Evolutionary conservation across 768 basidiomycete genomes (phyloP), one percentile per base, ranked within the genome.

Genomic region (Galerina sulciceps): DNA sequence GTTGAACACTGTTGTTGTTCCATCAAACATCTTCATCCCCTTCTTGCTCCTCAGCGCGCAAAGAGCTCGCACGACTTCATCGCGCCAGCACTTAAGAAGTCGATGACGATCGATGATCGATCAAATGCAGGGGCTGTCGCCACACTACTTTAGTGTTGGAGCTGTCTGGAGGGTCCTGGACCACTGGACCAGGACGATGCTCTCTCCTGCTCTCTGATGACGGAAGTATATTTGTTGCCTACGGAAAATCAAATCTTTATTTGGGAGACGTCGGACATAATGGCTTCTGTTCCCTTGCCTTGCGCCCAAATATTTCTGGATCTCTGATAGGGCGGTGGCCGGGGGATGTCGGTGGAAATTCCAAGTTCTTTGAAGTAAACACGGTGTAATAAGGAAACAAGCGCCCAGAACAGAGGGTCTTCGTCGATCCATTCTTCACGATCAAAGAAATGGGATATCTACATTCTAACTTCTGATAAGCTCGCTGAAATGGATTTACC

Each of bases 21-120:
- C 57, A 61, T 61, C 63, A 59, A 50, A 61, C 47, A 57, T 64
- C 56, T 52, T 34, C 59, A 64, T 58, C 59, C 62, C 62, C 58
- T 48, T 60, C 35, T 55, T 42, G 55, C 26, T 37, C 40, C 48
- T 57, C 53, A 40, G 44, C 40, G 23, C 49, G 49, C 43, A 56
- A n/a, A 35, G 38, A 38, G 26, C 26, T 31, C 26, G 26, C 26
- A 31, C 26, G 26, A 31, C 26, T 31, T 31, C 26, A 31, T 31
- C 26, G 26, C 26, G 26, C 26, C 26, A 31, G 26, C 26, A 55
- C 42, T 37, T 14, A 45, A 45, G 37, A 23, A 22, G 36, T 37
- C 17, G 20, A 60, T 55, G 22, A 22, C 35, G 45, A 59, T 59
- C 47, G 40, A 59, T 26, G 45, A 49, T 43, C 53, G 11, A 36